Conservation (phyloP, 768 basidiomycete species). For the Artomyces pyxidatus region DNA sequence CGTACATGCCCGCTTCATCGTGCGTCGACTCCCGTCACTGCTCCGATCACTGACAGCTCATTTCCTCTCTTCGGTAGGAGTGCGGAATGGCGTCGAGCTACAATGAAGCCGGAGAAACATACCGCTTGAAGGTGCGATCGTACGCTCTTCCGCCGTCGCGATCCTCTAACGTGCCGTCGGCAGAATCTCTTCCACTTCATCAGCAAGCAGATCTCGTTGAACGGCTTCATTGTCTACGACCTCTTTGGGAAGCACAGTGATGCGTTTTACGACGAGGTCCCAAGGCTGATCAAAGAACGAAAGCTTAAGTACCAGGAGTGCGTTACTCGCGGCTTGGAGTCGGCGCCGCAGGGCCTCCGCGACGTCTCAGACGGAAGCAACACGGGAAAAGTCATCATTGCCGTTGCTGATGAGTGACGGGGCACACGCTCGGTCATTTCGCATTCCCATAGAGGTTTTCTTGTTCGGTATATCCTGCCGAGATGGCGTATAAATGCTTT, state of each 20-base stretch:
- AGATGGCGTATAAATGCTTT: neutral
- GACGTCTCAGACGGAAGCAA: constrained; percentile 21
- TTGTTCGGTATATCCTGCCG: neutral
- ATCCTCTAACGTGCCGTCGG: too few species aligned
- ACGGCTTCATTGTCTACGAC: constrained; percentile 24
- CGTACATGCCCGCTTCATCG: constrained; percentile 17
- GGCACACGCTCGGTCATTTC: neutral
- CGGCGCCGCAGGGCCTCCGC: constrained; percentile 19
- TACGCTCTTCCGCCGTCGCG: too few species aligned
- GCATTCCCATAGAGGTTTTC: neutral
- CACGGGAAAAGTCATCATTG: constrained; percentile 22
- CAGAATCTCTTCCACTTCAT: constrained; percentile 1
- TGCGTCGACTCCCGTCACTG: constrained; percentile 11
- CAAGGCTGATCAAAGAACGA: constrained; percentile 20
- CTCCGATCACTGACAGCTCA: neutral
- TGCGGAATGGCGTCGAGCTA: constrained; percentile 26
- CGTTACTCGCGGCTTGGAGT: constrained; percentile 18
- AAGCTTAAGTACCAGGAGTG: constrained; percentile 23
- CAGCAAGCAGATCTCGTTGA: constrained; percentile 21
- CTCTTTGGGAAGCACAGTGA: constrained; percentile 19
- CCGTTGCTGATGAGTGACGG: constrained; percentile 1
- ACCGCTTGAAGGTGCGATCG: too few species aligned
- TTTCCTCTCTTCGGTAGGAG: constrained; percentile 1
- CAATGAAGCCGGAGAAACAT: constrained; percentile 15
- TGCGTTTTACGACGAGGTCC: constrained; percentile 24